Evolutionary conservation across 768 basidiomycete species (phyloP).

Genomic region (Calocybe cyanea): DNA sequence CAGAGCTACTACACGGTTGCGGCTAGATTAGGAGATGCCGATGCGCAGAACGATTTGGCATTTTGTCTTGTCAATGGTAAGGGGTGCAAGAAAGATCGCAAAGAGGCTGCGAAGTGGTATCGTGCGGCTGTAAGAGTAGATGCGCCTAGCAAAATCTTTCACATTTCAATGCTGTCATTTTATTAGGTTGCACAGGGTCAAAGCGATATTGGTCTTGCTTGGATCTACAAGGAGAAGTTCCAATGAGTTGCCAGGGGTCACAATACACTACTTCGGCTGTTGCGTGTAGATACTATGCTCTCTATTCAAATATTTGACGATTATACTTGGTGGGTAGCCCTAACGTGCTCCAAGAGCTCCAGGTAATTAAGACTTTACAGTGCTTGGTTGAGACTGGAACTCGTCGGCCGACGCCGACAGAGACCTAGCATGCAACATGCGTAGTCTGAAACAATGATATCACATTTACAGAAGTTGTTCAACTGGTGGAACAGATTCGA

Average conservation of each 20-base stretch:
- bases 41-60: slow-evolving; percentile 83
- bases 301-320: too few relatives aligned
- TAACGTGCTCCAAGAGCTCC: too few relatives aligned
- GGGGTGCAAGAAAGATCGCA: slow-evolving; percentile 86
- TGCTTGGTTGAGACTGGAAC: too few relatives aligned
- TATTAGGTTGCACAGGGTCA: slow-evolving; percentile 55
- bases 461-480: too few relatives aligned
- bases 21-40: slow-evolving; percentile 78
- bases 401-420: too few relatives aligned
- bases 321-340: too few relatives aligned
- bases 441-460: too few relatives aligned
- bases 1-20: slow-evolving; percentile 85
- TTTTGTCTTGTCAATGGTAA: slow-evolving; percentile 85
- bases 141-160: not conserved
- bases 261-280: too few relatives aligned
- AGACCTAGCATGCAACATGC: too few relatives aligned
- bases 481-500: too few relatives aligned
- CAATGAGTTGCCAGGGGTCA: slow-evolving; percentile 25
- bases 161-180: not conserved
- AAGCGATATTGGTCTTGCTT: slow-evolving; percentile 81
- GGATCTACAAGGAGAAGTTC: slow-evolving; percentile 92
- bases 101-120: slow-evolving; percentile 87
- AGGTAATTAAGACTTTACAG: too few relatives aligned
- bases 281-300: too few relatives aligned
- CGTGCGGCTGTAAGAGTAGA: slow-evolving; percentile 64